Conservation (phyloP, 2,329 filamentous ascomycete species). For the Onygenales sp. region DNA sequence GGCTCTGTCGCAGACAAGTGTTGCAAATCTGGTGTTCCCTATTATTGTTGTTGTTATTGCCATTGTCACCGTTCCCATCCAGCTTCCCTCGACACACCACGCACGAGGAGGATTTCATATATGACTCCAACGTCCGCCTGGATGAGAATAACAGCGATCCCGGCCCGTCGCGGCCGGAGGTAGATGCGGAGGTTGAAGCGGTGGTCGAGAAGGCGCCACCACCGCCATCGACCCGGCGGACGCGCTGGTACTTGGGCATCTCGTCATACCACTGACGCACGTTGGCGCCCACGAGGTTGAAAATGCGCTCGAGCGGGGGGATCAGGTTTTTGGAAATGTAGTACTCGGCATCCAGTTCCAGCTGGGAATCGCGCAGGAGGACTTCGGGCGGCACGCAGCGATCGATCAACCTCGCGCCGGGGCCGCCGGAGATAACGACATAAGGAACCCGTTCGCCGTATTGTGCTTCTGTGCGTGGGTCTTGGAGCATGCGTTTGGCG, state of each 20-base stretch:
- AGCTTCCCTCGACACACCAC: constrained; percentile 62
- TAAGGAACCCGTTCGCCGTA: constrained; percentile 94
- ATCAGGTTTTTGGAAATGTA: constrained; percentile 96
- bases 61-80: constrained; percentile 15
- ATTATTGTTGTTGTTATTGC: constrained; percentile 9
- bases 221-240: constrained; percentile 50
- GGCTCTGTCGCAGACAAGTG: constrained; percentile 27
- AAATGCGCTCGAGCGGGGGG: constrained; percentile 88
- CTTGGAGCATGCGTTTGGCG: constrained; percentile 73
- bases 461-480: constrained; percentile 79
- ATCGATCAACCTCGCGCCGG: constrained; percentile 75
- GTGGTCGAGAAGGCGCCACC: constrained; percentile 11
- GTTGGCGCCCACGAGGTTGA: constrained; percentile 90
- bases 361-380: constrained; percentile 64
- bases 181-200: constrained; percentile 12
- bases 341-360: constrained; percentile 84
- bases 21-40: constrained; percentile 32
- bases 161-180: background rate
- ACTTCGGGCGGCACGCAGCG: constrained; percentile 83
- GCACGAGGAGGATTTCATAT: constrained; percentile 74
- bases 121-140: constrained; percentile 81
- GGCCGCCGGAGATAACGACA: constrained; percentile 80
- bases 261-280: constrained; percentile 89
- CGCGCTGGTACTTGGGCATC: constrained; percentile 82
- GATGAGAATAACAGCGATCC: constrained; percentile 20